Evolutionary conservation across 805 yeast species (phyloP), one percentile per base, ranked within the genome.

Genomic region (Kuraishia borneana): DNA sequence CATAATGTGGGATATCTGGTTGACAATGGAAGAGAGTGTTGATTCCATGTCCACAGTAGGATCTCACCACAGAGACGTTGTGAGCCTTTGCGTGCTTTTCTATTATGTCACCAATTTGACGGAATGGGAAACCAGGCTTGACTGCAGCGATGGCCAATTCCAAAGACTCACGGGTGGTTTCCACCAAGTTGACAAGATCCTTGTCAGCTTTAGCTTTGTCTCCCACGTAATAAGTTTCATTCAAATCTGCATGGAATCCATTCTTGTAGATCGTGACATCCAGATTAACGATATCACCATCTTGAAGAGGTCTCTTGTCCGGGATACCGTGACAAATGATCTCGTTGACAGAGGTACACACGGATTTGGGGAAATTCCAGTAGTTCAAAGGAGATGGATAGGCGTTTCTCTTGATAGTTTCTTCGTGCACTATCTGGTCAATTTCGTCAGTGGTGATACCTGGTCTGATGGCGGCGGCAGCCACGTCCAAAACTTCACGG

Each of bases 251-350:
- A 60, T 92, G 97, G 61, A 76, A 75, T 2, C 98, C 98, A 44
- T 82, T 72, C 57, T 81, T 73, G 61, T 71, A 92, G 35, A 92
- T 56, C 3, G 95, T 71, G 32, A 92, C 83, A 54, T 92, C 98
- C 42, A 92, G 63, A 53, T 92, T 92, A 40, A 92, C 71, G 45
- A 92, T 89, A 53, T 92, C 98, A 39, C 98, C 98, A 44, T 89
- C 97, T 54, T 83, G 61, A 42, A 92, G 68, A 22, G 76, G 77
- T 36, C 88, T 71, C 60, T 83, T 70, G 58, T 92, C 98, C 19
- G 98, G 98, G 39, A 92, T 83, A 42, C 98, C 98, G 57, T 92
- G 98, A 55, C 98, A 92, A 40, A 92, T 83, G 38, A 87, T 77
- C 63, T 92, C 98, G 58, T 92, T 92, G 30, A 92, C 80, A 2